A percentile compares a stretch with the other conserved stretches of the same genome.
Conservation (phyloP, 208 protist genomes). For the Acanthamoeba triangularis region DNA sequence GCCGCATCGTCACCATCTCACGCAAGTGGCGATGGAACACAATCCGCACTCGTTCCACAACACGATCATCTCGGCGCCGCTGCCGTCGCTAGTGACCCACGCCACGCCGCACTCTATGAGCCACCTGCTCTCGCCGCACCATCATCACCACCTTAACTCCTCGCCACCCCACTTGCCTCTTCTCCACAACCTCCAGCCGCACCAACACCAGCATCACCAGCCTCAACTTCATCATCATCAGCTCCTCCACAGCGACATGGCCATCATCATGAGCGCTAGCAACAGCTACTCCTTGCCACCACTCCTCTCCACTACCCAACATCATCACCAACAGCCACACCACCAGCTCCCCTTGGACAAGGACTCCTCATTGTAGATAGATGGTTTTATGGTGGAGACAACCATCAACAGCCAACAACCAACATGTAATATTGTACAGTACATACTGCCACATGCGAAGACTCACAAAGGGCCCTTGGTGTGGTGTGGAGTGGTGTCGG, state of each 20-base stretch:
- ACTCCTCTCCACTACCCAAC: no score
- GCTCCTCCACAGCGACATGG: neutral
- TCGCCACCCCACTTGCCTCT: no score
- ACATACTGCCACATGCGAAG: no score
- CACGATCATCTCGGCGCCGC: neutral
- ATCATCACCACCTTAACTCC: neutral
- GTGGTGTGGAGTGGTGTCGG: no score
- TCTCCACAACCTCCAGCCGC: neutral
- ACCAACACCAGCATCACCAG: neutral
- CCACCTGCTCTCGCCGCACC: neutral
- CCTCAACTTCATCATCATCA: neutral
- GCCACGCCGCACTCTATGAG: neutral
- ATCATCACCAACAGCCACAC: no score
- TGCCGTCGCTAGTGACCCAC: neutral
- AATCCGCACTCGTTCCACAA: conserved; percentile 20
- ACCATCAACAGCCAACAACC: no score
- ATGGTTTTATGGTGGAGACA: no score
- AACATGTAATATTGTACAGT: no score
- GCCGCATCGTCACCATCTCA: neutral
- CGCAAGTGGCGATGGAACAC: neutral
- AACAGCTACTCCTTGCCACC: no score
- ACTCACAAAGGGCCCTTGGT: no score
- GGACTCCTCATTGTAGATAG: no score
- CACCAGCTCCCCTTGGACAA: no score
- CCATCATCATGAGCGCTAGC: neutral